These are phyloP conservation scores for Erucastrum elatum DNA, from an alignment of 345 rosid species.

Conservation along the genomic window DNA sequence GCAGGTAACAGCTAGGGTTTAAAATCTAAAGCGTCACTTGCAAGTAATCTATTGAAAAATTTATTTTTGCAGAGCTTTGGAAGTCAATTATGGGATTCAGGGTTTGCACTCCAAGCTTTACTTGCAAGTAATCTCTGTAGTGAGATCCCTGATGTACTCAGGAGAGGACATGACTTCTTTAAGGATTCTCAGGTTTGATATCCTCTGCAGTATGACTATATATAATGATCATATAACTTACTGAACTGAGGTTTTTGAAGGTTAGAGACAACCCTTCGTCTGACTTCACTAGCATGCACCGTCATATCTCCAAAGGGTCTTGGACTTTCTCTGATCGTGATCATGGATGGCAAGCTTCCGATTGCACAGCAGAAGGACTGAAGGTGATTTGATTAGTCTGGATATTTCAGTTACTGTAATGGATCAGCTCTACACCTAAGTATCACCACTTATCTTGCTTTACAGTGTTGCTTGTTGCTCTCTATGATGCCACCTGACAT, in stretches of 20 bases:
- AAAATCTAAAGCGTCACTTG: not conserved
- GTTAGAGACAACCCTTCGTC: conserved; percentile 58
- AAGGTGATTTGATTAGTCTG: conserved; percentile 28
- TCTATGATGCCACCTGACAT: conserved; percentile 70
- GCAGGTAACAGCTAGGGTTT: conserved; percentile 44
- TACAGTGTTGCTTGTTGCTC: conserved; percentile 63
- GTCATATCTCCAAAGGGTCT: conserved; percentile 42
- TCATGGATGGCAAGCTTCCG: conserved; percentile 47
- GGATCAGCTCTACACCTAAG: not conserved
- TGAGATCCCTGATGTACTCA: conserved; percentile 59
- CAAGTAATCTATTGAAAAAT: not conserved
- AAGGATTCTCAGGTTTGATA: conserved; percentile 69
- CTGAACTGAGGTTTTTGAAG: conserved; percentile 20
- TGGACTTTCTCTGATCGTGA: conserved; percentile 44
- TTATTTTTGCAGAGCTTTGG: conserved; percentile 60
- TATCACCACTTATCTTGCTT: conserved; percentile 6
- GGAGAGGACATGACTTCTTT: conserved; percentile 71
- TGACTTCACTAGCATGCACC: conserved; percentile 37
- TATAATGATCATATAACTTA: conserved; percentile 4
- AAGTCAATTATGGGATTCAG: conserved; percentile 82
- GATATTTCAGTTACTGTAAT: not conserved
- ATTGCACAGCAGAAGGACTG: conserved; percentile 41
- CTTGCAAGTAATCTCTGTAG: conserved; percentile 55
- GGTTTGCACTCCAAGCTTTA: conserved; percentile 73
- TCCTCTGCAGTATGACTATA: not conserved